A percentile compares a stretch with the other conserved stretches of the same genome.
Evolutionary conservation across 2,329 filamentous ascomycete genomes (phyloP).

Genomic region (Chrysoporthe puriensis): DNA sequence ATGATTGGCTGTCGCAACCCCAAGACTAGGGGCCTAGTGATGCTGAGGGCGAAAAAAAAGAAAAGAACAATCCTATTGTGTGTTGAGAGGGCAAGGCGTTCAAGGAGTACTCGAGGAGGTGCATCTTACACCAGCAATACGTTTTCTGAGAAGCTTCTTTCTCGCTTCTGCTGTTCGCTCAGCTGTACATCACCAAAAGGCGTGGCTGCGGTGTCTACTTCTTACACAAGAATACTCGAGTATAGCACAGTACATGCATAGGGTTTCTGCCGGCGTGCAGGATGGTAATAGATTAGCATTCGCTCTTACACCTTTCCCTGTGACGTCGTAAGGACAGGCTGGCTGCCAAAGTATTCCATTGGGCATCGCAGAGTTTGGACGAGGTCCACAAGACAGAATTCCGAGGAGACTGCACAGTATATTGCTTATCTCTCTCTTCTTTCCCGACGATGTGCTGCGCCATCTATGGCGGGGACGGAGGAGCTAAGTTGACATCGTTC

Average conservation of each 20-base stretch:
- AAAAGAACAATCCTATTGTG: not conserved
- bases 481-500: not conserved
- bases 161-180: not conserved
- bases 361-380: not conserved
- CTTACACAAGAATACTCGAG: not conserved
- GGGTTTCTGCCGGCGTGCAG: not conserved
- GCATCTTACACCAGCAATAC: not conserved
- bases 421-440: not conserved
- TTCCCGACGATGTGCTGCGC: not conserved
- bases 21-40: no score
- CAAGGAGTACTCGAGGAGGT: not conserved
- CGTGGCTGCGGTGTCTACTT: not conserved
- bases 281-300: not conserved
- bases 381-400: not conserved
- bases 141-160: not conserved
- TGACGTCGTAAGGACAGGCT: not conserved
- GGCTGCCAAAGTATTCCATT: not conserved
- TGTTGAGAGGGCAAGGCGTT: conserved; percentile 4
- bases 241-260: not conserved
- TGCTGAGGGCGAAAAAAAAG: not conserved
- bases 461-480: no score
- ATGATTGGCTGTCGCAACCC: not conserved
- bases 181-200: not conserved
- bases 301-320: not conserved
- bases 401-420: not conserved